phyloP scores from a whole-genome alignment of 345 rosid species.

The Erodium maritimum region DNA sequence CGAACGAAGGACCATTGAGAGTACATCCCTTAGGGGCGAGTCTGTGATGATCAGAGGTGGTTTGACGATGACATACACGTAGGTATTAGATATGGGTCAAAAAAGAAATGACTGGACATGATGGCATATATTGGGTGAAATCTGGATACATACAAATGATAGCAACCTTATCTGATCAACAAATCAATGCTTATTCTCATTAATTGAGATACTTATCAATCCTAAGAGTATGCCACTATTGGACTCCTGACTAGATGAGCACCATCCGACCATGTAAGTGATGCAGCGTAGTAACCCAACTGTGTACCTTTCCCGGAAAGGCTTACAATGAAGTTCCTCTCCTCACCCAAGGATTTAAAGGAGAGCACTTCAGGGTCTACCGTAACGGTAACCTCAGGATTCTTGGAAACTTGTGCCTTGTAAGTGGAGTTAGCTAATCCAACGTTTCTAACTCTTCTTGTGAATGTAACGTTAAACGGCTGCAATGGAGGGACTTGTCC shows the following conservation, averaged over 20 bases:
- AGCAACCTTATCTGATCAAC: no score
- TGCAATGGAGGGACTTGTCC: conserved; percentile 13
- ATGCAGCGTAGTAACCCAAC: neutral
- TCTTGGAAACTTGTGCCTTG: neutral
- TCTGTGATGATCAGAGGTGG: no score
- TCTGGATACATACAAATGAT: no score
- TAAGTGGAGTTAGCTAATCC: neutral
- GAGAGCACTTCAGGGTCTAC: conserved; percentile 13
- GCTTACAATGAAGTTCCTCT: conserved; percentile 12
- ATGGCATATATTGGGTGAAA: no score
- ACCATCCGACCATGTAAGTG: conserved; percentile 14
- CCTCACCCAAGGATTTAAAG: conserved; percentile 12
- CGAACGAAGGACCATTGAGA: no score
- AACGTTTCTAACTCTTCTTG: neutral
- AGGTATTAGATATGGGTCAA: no score
- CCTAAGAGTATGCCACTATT: neutral
- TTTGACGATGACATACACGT: no score
- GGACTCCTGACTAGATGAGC: conserved; percentile 11
- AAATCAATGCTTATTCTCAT: no score
- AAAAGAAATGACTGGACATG: no score
- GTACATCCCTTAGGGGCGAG: no score
- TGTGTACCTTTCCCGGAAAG: conserved; percentile 11
- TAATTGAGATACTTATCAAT: no score
- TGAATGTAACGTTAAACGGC: no score
- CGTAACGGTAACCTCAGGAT: neutral